Conservation (phyloP, 495 filamentous ascomycete genomes). For the Neurospora africana region DNA sequence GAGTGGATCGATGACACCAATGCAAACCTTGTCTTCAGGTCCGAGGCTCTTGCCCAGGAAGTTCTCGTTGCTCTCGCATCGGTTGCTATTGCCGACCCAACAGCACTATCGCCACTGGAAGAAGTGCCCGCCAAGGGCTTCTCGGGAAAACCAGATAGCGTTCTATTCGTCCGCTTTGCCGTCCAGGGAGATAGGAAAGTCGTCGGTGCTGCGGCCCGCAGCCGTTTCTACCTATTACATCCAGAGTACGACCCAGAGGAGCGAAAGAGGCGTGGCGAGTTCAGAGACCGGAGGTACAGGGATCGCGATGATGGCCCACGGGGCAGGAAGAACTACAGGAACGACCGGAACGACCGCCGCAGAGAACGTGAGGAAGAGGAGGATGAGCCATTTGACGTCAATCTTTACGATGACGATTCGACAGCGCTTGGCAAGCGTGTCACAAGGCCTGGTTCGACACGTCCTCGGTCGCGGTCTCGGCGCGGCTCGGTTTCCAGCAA, state of each 20-base stretch:
- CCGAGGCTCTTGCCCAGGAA: conserved; percentile 51
- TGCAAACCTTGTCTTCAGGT: conserved; percentile 70
- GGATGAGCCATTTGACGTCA: conserved; percentile 52
- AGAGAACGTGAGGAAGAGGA: conserved; percentile 38
- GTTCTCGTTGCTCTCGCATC: conserved; percentile 58
- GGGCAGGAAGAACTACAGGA: conserved; percentile 27
- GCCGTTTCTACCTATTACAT: conserved; percentile 84
- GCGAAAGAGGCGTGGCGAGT: conserved; percentile 41
- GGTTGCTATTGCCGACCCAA: conserved; percentile 30
- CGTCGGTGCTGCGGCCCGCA: conserved; percentile 62
- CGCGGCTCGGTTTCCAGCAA: conserved; percentile 27
- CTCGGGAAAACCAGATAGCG: conserved; percentile 53
- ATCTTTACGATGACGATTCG: conserved; percentile 67
- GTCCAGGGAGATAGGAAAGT: conserved; percentile 68
- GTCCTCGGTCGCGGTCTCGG: conserved; percentile 12
- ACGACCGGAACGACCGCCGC: conserved; percentile 46
- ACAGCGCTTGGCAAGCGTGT: conserved; percentile 25
- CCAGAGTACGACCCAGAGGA: conserved; percentile 81
- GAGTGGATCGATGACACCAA: conserved; percentile 96
- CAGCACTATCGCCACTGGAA: conserved; percentile 42
- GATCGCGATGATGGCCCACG: conserved; percentile 44
- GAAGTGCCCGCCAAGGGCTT: conserved; percentile 50
- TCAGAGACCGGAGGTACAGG: conserved; percentile 32
- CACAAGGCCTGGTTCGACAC: neutral
- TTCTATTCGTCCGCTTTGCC: conserved; percentile 63